Conservation (phyloP, 2,329 filamentous ascomycete genomes). For the Aspergillus sp. region DNA sequence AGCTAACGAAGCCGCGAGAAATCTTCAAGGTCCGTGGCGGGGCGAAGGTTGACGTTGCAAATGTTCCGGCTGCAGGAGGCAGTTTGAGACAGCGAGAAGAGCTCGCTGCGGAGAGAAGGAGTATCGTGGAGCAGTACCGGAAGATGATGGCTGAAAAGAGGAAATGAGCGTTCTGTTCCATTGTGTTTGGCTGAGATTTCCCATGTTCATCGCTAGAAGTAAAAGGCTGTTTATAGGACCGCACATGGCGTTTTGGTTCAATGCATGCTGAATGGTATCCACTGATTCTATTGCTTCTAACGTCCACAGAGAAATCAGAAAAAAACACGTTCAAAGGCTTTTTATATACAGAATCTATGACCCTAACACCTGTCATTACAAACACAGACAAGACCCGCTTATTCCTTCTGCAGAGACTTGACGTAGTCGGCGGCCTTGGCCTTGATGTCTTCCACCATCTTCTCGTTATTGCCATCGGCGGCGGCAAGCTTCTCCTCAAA, state of each 20-base stretch:
- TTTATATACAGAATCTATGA: conserved; percentile 14
- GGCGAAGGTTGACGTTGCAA: conserved; percentile 63
- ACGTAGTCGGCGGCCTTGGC: conserved; percentile 70
- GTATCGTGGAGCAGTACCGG: conserved; percentile 72
- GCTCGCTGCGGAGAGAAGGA: conserved; percentile 64
- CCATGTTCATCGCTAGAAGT: background rate
- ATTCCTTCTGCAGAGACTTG: conserved; percentile 38
- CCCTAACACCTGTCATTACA: conserved; percentile 15
- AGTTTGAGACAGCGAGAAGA: conserved; percentile 72
- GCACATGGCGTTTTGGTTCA: background rate
- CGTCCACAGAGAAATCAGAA: background rate
- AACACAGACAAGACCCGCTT: conserved; percentile 5
- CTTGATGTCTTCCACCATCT: conserved; percentile 68
- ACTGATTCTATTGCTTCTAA: background rate
- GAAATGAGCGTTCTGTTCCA: conserved; percentile 10
- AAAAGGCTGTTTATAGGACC: too few species aligned
- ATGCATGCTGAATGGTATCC: conserved; percentile 1
- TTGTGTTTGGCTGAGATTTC: background rate
- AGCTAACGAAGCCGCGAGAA: conserved; percentile 61
- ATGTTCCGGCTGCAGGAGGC: conserved; percentile 67
- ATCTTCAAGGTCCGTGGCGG: conserved; percentile 64
- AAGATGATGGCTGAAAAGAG: conserved; percentile 62
- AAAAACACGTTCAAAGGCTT: conserved; percentile 4
- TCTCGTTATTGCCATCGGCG: conserved; percentile 58
- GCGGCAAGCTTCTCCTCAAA: conserved; percentile 69